Base-by-base conservation (phyloP, 192 early-diverging fungal genomes). In the Lobosporangium transversale region DNA sequence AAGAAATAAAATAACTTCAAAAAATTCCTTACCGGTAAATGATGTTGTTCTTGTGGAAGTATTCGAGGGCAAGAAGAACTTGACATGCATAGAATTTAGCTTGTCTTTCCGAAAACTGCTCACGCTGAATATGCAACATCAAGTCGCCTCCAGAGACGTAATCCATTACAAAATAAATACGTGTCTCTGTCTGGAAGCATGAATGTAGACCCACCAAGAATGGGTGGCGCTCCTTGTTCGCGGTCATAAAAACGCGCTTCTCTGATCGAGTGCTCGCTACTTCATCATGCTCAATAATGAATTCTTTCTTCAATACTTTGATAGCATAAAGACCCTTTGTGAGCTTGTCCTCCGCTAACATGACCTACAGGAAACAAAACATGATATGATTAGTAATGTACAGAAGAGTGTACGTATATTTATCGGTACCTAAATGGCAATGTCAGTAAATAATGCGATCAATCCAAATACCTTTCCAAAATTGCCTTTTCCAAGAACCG, bases 101-200 rank as follows among this genome's bases (percentile, higher is more conserved):
- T 56, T 93, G 86, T 40, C 92, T 84, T 80, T 96, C 94, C 47
- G 94, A 90, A 67, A 99, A 98, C 53, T 92, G 92, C 56, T 89
- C 86, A 61, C 92, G 90, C 74, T 98, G 97, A 56, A 99, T 96
- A 76, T 98, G 97, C 88, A 95, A 94, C 95, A 99, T 98, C 79
- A 99, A 79, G 80, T 99, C 97, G 50, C 97, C 97, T 64, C 97
- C 97, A 26, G 88, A 89, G 37, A 97, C 94, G 82, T 95, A 99
- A 66, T 99, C 97, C 94, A 97, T 98, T 12, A 97, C 96, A 81
- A 98, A 98, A 81, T 97, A 99, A 40, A 99, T 90, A 55, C 96
- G 85, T 42, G 92, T 94, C 54, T 95, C 91, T 1, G 94, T 95
- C 79, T 98, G 95, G 87, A 97, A 98, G 80, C 95, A 96, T 15